Evolutionary conservation across 345 rosid species (phyloP).

Genomic region (Salix arbutifolia): DNA sequence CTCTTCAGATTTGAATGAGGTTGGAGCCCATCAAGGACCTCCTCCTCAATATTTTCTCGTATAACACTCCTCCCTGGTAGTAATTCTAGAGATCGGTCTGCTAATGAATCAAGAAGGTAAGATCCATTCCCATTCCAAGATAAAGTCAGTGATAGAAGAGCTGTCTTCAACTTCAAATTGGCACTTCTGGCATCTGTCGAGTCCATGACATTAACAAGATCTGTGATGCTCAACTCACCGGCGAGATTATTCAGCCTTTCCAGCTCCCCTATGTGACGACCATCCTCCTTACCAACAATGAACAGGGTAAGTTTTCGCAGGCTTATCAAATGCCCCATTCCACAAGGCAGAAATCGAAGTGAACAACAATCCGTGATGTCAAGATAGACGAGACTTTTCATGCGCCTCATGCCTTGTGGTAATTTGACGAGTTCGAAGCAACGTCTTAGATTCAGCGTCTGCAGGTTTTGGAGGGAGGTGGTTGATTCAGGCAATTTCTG

Average conservation of each 20-base stretch:
- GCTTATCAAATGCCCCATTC: conserved; percentile 8
- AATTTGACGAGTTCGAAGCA: not conserved
- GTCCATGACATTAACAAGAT: not conserved
- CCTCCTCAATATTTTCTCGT: not conserved
- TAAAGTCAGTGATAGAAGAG: not conserved
- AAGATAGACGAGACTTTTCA: conserved; percentile 8
- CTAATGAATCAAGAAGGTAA: too few relatives aligned
- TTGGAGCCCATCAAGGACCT: not conserved
- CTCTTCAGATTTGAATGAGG: conserved; percentile 3
- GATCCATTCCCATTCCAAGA: not conserved
- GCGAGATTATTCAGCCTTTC: conserved; percentile 2
- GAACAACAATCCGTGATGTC: not conserved
- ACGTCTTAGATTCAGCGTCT: conserved; percentile 1
- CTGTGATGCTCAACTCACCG: conserved; percentile 6
- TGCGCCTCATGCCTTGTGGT: not conserved
- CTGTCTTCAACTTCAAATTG: conserved; percentile 12
- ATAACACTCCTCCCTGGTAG: too few relatives aligned
- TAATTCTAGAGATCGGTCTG: too few relatives aligned
- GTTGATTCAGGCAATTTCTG: conserved; percentile 11
- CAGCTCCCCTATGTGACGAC: not conserved
- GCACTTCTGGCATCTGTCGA: conserved; percentile 13
- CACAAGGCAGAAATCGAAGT: not conserved
- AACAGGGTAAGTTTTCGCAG: conserved; percentile 14
- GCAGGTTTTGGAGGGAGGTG: conserved; percentile 13
- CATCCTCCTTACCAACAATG: conserved; percentile 7